phyloP scores from a whole-genome alignment of 345 rosid genomes.

The Citrus cavaleriei region DNA sequence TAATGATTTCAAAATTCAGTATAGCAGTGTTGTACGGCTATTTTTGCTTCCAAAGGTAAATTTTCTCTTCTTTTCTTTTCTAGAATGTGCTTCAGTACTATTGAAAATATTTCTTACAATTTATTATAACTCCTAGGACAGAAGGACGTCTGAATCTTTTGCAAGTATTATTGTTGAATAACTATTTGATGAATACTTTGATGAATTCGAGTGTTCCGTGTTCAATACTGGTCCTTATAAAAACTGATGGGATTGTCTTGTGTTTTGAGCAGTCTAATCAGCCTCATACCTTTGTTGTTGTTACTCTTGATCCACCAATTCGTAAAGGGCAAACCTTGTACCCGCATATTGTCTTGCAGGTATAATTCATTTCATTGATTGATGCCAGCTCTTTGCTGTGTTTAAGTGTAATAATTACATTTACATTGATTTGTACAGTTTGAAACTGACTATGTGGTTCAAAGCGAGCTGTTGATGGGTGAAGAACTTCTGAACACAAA shows the following conservation, averaged over 20 bases:
- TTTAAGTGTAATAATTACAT: constrained; percentile 3
- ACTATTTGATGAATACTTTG: neutral
- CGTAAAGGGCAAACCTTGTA: constrained; percentile 96
- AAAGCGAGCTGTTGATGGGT: constrained; percentile 55
- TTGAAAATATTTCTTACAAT: neutral
- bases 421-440: constrained; percentile 43
- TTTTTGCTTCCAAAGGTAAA: constrained; percentile 94
- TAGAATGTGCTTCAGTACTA: neutral
- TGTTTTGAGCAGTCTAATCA: constrained; percentile 72
- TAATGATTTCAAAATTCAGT: constrained; percentile 97
- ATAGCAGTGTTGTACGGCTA: constrained; percentile 93
- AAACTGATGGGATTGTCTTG: constrained; percentile 7
- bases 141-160: too few relatives aligned
- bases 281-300: constrained; percentile 90
- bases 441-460: constrained; percentile 71
- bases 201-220: neutral
- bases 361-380: constrained; percentile 19
- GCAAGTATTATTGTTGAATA: neutral
- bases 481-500: constrained; percentile 76
- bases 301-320: constrained; percentile 96
- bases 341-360: constrained; percentile 95
- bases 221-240: neutral
- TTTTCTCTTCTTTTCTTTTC: neutral
- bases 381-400: neutral
- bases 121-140: neutral